Evolutionary conservation across 164 flowering plant genomes (phyloP), one percentile per base, ranked within the genome.

Genomic region (Dillenia suffruticosa): DNA sequence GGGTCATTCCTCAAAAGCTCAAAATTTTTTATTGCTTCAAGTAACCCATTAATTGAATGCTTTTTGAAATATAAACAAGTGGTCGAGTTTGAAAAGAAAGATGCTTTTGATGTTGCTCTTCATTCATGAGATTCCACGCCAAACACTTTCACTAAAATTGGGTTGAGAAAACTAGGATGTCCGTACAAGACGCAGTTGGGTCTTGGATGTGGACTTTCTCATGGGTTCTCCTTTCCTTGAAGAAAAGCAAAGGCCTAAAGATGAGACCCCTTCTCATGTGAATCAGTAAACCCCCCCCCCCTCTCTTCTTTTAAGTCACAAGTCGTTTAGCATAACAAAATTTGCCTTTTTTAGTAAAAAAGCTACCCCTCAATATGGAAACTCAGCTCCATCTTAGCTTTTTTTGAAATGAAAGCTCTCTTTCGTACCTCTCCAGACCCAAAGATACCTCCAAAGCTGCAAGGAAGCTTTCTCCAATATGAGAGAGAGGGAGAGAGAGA

Each of bases 251-350:
- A 32, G 40, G 40, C 40, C 40, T 32, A 32, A 32, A 32, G 40
- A 32, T 32, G 5, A 32, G 40, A 32, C 7, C 40, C 0, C 40
- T 32, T 32, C 40, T 5, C 40, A 32, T 32, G 40, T 5, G 40
- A 4, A 32, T 32, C 40, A 32, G 40, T 32, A 32, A 6, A 22
- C 54, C 5, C 15, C 46, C 11, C 19, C 14, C 14, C 52, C 12
- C 54, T 51, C n/a, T 56, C 24, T 46, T 17, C n/a, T 14, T 19
- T 55, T 2, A 55, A 55, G 44, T 55, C 58, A 19, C 58, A 19
- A 64, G 68, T 57, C 40, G 61, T 57, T 57, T 59, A 26, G 53
- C 26, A 44, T 57, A 49, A 17, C 61, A 50, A 57, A 58, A 49
- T 46, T 58, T 65, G 50, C 46, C 51, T 43, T 58, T 65, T 44